A percentile compares a stretch with the other conserved stretches of the same genome.
phyloP scores from a whole-genome alignment of 129 eudicot species.

The Apium graveolens region DNA sequence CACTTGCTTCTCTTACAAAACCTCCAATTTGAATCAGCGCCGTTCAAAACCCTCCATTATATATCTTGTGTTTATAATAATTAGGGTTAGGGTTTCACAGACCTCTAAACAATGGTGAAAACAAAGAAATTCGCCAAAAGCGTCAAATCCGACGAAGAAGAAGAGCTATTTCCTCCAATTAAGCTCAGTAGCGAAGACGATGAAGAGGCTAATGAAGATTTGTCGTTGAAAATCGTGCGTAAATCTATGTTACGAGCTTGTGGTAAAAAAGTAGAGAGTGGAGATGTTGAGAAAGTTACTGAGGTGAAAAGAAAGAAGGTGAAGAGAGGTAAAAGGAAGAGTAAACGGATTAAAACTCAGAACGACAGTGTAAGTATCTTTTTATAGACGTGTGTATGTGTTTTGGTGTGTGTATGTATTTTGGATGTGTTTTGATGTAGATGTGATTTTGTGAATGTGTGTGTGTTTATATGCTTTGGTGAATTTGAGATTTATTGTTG shows the following conservation, averaged over 20 bases:
- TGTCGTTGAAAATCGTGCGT: slow-evolving; percentile 68
- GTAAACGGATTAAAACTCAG: slow-evolving; percentile 12
- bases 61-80: no score
- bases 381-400: no score
- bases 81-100: slow-evolving; percentile 3
- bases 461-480: not conserved
- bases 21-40: not conserved
- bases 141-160: not conserved
- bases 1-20: not conserved
- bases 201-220: slow-evolving; percentile 73
- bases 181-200: slow-evolving; percentile 37
- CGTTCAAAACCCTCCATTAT: not conserved
- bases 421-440: not conserved
- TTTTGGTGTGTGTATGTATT: not conserved
- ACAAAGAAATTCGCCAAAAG: not conserved
- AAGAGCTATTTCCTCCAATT: not conserved
- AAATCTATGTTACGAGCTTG: slow-evolving; percentile 45
- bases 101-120: not conserved
- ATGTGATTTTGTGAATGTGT: not conserved
- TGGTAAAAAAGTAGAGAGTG: not conserved
- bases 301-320: slow-evolving; percentile 30
- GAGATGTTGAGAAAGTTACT: not conserved
- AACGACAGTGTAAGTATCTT: slow-evolving; percentile 33
- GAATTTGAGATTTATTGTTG: not conserved
- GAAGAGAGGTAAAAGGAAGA: slow-evolving; percentile 27